Evolutionary conservation across 2,329 filamentous ascomycete genomes (phyloP).

Genomic region (Aspergillus intermedius): DNA sequence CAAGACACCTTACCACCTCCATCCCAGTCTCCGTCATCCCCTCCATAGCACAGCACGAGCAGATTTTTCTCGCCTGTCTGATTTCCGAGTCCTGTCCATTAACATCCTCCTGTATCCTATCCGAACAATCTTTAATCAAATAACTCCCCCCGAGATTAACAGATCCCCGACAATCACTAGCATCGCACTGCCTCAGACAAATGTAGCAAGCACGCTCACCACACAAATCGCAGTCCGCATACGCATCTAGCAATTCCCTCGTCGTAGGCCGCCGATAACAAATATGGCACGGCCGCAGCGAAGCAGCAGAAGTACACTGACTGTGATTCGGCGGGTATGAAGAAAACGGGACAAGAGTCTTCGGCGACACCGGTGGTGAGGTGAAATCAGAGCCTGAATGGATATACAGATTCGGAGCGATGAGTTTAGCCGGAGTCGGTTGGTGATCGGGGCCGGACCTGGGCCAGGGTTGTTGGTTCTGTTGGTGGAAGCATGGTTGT

Average conservation of each 20-base stretch:
- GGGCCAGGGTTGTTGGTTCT: slow-evolving; percentile 4
- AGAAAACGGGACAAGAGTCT: slow-evolving; percentile 18
- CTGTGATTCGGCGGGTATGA: slow-evolving; percentile 14
- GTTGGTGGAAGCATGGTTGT: slow-evolving; percentile 11
- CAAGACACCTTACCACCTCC: slow-evolving; percentile 33
- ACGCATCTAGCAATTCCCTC: slow-evolving; percentile 33
- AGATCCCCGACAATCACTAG: slow-evolving; percentile 20
- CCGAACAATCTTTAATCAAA: slow-evolving; percentile 1
- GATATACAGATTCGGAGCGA: slow-evolving; percentile 4
- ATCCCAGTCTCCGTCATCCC: slow-evolving; percentile 29
- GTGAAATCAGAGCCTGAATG: slow-evolving; percentile 1
- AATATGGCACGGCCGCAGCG: slow-evolving; percentile 36
- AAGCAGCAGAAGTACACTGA: slow-evolving; percentile 15
- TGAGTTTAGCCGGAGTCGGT: background rate
- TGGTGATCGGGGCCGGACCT: background rate
- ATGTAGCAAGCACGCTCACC: slow-evolving; percentile 36
- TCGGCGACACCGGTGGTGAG: slow-evolving; percentile 23
- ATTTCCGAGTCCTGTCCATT: background rate
- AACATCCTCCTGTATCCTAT: slow-evolving; percentile 2
- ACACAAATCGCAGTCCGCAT: slow-evolving; percentile 37
- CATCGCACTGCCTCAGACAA: slow-evolving; percentile 36
- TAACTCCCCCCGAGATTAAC: slow-evolving; percentile 1
- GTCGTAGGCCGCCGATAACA: slow-evolving; percentile 38
- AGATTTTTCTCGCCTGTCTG: slow-evolving; percentile 27
- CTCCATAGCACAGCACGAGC: slow-evolving; percentile 36